Evolutionary conservation across 2,329 filamentous ascomycete species (phyloP).

Genomic region (Tolypocladium sp.): DNA sequence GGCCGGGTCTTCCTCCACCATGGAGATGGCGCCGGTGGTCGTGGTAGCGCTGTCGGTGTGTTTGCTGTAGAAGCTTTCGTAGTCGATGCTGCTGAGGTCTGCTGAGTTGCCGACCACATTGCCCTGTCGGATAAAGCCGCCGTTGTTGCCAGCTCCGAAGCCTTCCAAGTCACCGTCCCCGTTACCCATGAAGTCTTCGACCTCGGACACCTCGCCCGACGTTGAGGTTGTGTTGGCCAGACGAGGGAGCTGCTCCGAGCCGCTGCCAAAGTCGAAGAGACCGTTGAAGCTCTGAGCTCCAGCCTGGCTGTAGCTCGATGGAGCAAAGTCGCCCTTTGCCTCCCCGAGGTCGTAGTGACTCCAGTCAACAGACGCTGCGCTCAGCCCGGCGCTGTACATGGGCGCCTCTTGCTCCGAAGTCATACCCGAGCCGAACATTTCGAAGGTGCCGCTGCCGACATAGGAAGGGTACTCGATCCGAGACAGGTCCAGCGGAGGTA

Average conservation of each 20-base stretch:
- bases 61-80: constrained; percentile 47
- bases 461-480: constrained; percentile 41
- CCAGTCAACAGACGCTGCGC: constrained; percentile 40
- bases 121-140: constrained; percentile 34
- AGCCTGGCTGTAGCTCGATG: constrained; percentile 47
- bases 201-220: constrained; percentile 59
- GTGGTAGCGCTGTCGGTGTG: constrained; percentile 26
- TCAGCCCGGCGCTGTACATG: constrained; percentile 53
- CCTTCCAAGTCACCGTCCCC: constrained; percentile 39
- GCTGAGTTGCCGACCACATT: constrained; percentile 30
- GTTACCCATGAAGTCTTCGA: constrained; percentile 47
- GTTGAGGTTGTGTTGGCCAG: constrained; percentile 50
- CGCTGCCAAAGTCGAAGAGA: constrained; percentile 39
- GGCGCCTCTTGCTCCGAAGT: constrained; percentile 44
- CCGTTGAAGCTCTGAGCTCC: constrained; percentile 40
- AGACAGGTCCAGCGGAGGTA: constrained; percentile 52
- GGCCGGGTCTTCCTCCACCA: constrained; percentile 42
- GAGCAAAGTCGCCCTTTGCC: constrained; percentile 37
- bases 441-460: constrained; percentile 36
- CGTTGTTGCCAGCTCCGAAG: constrained; percentile 36
- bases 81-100: constrained; percentile 42
- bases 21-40: constrained; percentile 31
- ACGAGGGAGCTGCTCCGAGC: constrained; percentile 44
- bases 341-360: constrained; percentile 36
- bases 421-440: constrained; percentile 39